Conservation (phyloP, 139 green algal genomes). For the Tetradesmus lagerheimii region DNA sequence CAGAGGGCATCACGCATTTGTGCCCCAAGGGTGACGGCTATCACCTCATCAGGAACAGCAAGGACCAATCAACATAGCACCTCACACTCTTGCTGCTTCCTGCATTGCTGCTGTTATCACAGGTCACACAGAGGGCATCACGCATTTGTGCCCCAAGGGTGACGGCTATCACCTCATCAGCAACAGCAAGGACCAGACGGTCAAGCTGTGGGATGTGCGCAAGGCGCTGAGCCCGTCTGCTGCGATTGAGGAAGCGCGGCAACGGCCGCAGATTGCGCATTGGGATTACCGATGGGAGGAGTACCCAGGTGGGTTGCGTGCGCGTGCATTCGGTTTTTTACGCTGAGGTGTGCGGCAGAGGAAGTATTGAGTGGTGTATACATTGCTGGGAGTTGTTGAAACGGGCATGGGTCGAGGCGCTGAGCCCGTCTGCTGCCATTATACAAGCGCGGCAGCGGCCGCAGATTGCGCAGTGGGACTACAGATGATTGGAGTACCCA, state of each 20-base stretch:
- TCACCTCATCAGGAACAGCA: constrained; percentile 92
- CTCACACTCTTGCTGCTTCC: too few relatives aligned
- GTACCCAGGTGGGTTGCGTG: constrained; percentile 40
- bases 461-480: constrained; percentile 38
- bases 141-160: constrained; percentile 83
- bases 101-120: constrained; percentile 56
- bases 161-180: constrained; percentile 83
- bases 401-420: background rate
- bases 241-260: background rate
- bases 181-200: constrained; percentile 97
- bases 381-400: background rate
- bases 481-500: constrained; percentile 53
- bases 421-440: background rate
- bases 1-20: constrained; percentile 93
- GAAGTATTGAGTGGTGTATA: too few relatives aligned
- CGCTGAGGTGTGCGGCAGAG: too few relatives aligned
- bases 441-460: background rate
- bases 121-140: constrained; percentile 95
- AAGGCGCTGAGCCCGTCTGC: constrained; percentile 37
- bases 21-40: constrained; percentile 72
- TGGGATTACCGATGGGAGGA: constrained; percentile 58
- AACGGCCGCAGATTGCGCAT: background rate
- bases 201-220: constrained; percentile 96
- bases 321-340: background rate
- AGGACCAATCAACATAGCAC: constrained; percentile 99